Evolutionary conservation across 306 rosid species (phyloP).

Genomic region (Corylus avellana): DNA sequence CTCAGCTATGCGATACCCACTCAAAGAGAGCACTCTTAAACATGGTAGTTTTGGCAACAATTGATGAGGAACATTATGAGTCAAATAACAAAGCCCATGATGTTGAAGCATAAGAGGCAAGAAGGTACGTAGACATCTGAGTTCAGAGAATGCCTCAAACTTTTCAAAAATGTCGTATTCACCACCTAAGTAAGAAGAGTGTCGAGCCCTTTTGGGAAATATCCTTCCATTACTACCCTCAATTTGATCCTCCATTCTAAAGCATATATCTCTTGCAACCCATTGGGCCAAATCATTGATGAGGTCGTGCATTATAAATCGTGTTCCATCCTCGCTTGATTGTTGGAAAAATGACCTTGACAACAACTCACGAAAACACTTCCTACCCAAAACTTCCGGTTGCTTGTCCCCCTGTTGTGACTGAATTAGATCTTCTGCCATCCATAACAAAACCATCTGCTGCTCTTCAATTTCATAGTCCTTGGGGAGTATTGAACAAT

Average conservation of each 20-base stretch:
- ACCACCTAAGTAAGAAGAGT: neutral
- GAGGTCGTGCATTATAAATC: constrained; percentile 31
- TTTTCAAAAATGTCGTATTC: neutral
- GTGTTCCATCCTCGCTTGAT: too few species aligned
- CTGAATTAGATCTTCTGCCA: constrained; percentile 32
- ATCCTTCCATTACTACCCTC: neutral
- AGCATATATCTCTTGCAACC: neutral
- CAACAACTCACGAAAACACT: too few species aligned
- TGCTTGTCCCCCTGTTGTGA: neutral
- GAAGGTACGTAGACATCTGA: constrained; percentile 16
- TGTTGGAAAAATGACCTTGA: too few species aligned
- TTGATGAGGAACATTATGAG: neutral
- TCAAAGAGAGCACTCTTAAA: neutral
- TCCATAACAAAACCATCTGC: constrained; percentile 20
- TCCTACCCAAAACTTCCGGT: too few species aligned
- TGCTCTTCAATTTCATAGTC: neutral
- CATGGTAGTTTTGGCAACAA: neutral
- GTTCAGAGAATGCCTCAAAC: neutral
- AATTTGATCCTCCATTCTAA: neutral
- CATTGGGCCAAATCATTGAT: constrained; percentile 18
- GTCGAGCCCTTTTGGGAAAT: neutral
- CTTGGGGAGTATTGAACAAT: constrained; percentile 28
- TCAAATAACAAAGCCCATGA: neutral
- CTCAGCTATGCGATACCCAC: neutral
- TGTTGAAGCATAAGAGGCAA: neutral